Percentiles rank a stretch among this genome's conserved stretches.
phyloP scores from a whole-genome alignment of 192 early-diverging fungal species.

The Thamnidium elegans region DNA sequence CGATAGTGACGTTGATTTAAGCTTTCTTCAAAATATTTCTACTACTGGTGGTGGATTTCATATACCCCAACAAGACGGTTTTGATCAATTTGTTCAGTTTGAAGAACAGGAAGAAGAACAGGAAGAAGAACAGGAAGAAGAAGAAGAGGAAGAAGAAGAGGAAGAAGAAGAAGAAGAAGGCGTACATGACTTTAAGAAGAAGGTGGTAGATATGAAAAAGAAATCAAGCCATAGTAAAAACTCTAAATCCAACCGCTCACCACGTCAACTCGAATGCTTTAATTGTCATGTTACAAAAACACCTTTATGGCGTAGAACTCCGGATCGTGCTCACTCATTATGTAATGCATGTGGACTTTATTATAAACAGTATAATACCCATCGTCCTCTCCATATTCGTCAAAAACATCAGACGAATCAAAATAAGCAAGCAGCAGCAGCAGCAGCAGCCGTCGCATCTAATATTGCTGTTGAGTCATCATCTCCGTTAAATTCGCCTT shows the following conservation, averaged over 20 bases:
- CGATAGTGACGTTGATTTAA: too few relatives aligned
- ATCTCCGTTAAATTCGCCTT: too few relatives aligned
- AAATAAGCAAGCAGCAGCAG: too few relatives aligned
- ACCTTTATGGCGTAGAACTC: slow-evolving; percentile 86
- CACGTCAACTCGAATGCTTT: slow-evolving; percentile 49
- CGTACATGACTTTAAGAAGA: too few relatives aligned
- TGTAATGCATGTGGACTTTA: slow-evolving; percentile 98
- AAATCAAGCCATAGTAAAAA: not conserved
- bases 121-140: too few relatives aligned
- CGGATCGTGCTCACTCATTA: slow-evolving; percentile 70
- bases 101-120: slow-evolving; percentile 13
- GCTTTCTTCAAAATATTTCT: too few relatives aligned
- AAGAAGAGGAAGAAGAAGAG: too few relatives aligned
- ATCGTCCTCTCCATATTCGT: slow-evolving; percentile 61
- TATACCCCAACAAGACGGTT: not conserved
- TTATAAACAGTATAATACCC: slow-evolving; percentile 87
- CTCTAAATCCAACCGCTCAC: slow-evolving; percentile 34
- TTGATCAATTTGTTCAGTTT: slow-evolving; percentile 29
- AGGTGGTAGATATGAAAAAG: not conserved
- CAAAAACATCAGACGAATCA: slow-evolving; percentile 18
- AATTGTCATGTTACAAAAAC: slow-evolving; percentile 85
- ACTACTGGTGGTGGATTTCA: too few relatives aligned
- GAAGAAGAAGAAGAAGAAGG: too few relatives aligned
- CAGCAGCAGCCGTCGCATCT: too few relatives aligned
- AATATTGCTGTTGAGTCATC: too few relatives aligned